These are phyloP conservation scores for Epichloe festucae DNA, from an alignment of 2,329 filamentous ascomycete species.

Conservation along the genomic window DNA sequence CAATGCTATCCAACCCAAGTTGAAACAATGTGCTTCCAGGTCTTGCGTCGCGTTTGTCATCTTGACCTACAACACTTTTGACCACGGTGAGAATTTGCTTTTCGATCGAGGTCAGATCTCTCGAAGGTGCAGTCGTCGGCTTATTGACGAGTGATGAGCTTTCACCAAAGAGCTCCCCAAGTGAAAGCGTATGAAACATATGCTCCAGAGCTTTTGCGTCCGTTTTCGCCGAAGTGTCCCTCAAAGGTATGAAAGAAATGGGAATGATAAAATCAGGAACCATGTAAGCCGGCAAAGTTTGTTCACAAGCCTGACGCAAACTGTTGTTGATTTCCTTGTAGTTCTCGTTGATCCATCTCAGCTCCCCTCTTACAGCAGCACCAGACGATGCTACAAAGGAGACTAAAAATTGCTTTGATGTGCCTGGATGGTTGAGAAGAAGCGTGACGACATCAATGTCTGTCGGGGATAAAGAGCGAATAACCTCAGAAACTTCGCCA, in stretches of 20 bases:
- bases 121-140: background rate
- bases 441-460: background rate
- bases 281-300: conserved; percentile 6
- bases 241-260: conserved; percentile 3
- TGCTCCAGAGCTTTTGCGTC: conserved; percentile 2
- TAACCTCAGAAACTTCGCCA: conserved; percentile 2
- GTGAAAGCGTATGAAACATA: conserved; percentile 3
- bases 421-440: background rate
- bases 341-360: background rate
- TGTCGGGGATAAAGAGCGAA: background rate
- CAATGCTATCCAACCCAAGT: conserved; percentile 24
- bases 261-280: conserved; percentile 6
- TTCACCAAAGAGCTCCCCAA: conserved; percentile 1
- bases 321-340: background rate
- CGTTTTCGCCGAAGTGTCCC: conserved; percentile 4
- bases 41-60: background rate
- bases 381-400: background rate
- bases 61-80: background rate
- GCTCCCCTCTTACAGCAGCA: background rate
- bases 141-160: background rate
- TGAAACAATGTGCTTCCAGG: conserved; percentile 16
- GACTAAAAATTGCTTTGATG: background rate
- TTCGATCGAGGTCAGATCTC: background rate
- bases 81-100: background rate
- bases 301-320: background rate